Conservation (phyloP, 2,329 filamentous ascomycete species). For the Ceratocystis variospora region DNA sequence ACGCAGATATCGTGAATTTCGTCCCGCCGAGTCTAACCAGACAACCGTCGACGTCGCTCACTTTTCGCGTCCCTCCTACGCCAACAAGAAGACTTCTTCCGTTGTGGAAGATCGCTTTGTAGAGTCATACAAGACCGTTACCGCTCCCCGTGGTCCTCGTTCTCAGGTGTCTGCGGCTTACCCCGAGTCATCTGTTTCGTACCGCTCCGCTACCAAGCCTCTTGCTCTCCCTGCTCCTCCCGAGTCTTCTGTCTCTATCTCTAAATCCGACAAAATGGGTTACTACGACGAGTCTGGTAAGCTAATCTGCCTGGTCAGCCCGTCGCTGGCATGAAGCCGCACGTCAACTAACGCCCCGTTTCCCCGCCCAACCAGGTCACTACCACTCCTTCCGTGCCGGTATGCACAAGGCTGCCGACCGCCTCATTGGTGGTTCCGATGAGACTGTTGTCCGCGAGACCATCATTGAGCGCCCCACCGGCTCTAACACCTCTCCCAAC, state of each 20-base stretch:
- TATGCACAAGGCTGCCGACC: slow-evolving; percentile 44
- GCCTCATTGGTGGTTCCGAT: slow-evolving; percentile 35
- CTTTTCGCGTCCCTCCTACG: slow-evolving; percentile 12
- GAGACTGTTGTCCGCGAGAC: slow-evolving; percentile 33
- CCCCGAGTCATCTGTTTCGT: slow-evolving; percentile 17
- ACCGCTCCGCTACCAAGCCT: slow-evolving; percentile 8
- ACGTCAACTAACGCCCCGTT: slow-evolving; percentile 11
- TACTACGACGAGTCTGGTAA: slow-evolving; percentile 51
- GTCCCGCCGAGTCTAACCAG: slow-evolving; percentile 30
- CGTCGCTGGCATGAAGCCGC: neutral
- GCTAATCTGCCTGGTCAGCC: slow-evolving; percentile 22
- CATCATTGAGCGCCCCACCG: slow-evolving; percentile 24
- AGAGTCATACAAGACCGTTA: slow-evolving; percentile 24
- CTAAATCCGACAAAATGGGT: slow-evolving; percentile 38
- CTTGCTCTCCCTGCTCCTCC: slow-evolving; percentile 23
- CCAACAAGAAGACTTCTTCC: slow-evolving; percentile 13
- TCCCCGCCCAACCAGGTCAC: slow-evolving; percentile 31
- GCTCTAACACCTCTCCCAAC: slow-evolving; percentile 42
- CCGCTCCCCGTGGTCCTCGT: slow-evolving; percentile 22
- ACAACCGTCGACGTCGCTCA: slow-evolving; percentile 26
- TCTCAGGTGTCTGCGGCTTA: slow-evolving; percentile 17
- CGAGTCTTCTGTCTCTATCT: slow-evolving; percentile 20
- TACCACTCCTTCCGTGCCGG: slow-evolving; percentile 46
- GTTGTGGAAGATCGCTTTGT: slow-evolving; percentile 21
- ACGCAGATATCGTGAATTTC: slow-evolving; percentile 48